Base-by-base conservation (phyloP, 164 flowering plant species). In the Vitis rupestris region DNA sequence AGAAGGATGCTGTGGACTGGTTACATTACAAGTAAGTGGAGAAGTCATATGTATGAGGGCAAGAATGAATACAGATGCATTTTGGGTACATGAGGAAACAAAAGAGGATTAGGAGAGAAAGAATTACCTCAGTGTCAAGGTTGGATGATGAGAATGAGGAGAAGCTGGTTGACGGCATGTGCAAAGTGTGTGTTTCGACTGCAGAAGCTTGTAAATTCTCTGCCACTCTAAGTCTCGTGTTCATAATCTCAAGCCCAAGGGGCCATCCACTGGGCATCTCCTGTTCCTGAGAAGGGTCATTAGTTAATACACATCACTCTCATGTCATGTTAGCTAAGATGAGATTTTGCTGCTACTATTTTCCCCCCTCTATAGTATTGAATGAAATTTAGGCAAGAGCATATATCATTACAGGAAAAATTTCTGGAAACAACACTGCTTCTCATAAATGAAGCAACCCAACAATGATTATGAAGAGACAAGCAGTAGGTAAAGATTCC, bases 1-100 rank as follows among this genome's bases (percentile, higher is more conserved):
- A 91, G 85, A 89, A 91, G 51, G 97, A 88, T 62, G 82, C 80
- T 55, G 90, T 79, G 3, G 97, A 89, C 93, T 89, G 85, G 15
- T 52, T 23, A 15, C 3, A 13, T 16, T 11, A 29, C 16, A 54
- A 15, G 23, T 61, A n/a, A 31, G 51, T 23, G 44, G 7, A 27
- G 19, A 16, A 57, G 27, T 6, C 27, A 23, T 23, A 23, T 23
- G 27, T 23, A 23, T 1, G 27, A 23, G 27, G 27, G 27, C 44
- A 37, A 37, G 7, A 37, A 3, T 37, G 4, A 37, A 37, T 6
- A 37, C 44, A 3, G 44, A 37, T 37, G 44, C 7, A 6, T 37
- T 37, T 3, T 37, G 44, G 4, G 44, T 37, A 37, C 7, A 6
- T 37, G 44, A 58, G 50, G 12, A 48, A 65, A 3, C 8, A 59